Percentiles rank a stretch among this genome's conserved stretches.
These are phyloP conservation scores for Fermentozyma sake DNA, from an alignment of 1,139 yeast species.

Conservation along the genomic window DNA sequence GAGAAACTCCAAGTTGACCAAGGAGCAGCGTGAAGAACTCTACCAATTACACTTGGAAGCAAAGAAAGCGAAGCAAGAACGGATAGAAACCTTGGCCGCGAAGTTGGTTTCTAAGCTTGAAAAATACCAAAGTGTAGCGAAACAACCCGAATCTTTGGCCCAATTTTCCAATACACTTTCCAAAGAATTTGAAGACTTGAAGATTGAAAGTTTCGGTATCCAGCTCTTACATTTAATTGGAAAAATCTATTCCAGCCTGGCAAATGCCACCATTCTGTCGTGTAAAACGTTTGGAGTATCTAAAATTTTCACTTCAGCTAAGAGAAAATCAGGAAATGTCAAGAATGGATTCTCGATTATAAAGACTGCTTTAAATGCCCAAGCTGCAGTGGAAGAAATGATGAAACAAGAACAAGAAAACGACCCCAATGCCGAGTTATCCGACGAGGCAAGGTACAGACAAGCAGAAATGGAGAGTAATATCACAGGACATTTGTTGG, in stretches of 20 bases:
- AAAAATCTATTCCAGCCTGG: constrained; percentile 58
- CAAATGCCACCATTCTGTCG: constrained; percentile 38
- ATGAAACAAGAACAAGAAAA: constrained; percentile 48
- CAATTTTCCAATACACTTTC: constrained; percentile 38
- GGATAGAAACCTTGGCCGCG: constrained; percentile 49
- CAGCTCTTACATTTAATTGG: constrained; percentile 55
- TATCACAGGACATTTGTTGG: constrained; percentile 69
- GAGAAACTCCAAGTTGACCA: constrained; percentile 38
- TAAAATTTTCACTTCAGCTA: constrained; percentile 49
- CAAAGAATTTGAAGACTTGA: constrained; percentile 58
- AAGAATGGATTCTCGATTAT: constrained; percentile 38
- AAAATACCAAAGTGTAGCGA: constrained; percentile 24
- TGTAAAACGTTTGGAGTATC: constrained; percentile 44
- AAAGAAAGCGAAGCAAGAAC: constrained; percentile 47
- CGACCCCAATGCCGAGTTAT: constrained; percentile 34
- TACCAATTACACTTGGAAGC: constrained; percentile 51
- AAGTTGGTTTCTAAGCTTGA: constrained; percentile 45
- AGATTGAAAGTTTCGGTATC: constrained; percentile 45
- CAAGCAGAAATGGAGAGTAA: constrained; percentile 61
- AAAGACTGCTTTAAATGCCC: constrained; percentile 43
- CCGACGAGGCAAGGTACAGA: constrained; percentile 44
- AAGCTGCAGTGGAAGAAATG: constrained; percentile 34
- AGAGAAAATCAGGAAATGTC: constrained; percentile 34
- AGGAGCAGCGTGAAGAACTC: constrained; percentile 54
- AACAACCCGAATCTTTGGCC: constrained; percentile 30